Conservation (phyloP, 202 grass and related monocot species). For the Cymbopogon flexuosus region DNA sequence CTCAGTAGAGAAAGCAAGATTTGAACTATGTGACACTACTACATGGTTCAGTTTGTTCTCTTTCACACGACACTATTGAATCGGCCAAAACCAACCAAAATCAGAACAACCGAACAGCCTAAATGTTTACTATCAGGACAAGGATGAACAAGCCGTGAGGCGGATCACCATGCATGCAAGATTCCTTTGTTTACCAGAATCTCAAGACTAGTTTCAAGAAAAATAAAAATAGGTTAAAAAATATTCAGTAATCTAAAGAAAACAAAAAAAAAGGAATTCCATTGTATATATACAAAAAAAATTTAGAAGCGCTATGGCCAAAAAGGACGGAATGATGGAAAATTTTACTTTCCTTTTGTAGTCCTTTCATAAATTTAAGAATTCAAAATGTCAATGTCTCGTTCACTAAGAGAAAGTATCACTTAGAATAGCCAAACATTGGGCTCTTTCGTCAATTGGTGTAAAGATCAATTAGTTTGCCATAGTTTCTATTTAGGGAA, state of each 20-base stretch:
- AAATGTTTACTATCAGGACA: too few species aligned
- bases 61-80: too few species aligned
- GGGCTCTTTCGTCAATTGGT: background rate
- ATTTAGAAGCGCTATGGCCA: background rate
- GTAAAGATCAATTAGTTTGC: background rate
- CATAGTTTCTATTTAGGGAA: background rate
- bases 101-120: too few species aligned
- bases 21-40: too few species aligned
- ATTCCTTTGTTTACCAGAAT: background rate
- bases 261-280: background rate
- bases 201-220: too few species aligned
- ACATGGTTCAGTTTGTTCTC: too few species aligned
- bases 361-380: background rate
- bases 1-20: too few species aligned
- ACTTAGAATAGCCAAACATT: background rate
- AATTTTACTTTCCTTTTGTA: fast-evolving
- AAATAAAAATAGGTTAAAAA: background rate
- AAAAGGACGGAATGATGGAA: background rate
- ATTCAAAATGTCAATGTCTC: background rate
- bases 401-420: background rate
- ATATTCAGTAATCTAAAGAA: background rate
- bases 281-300: background rate
- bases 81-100: too few species aligned
- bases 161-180: too few species aligned
- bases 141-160: too few species aligned